Conservation (phyloP, 345 rosid species). For the Hibiscus trionum region DNA sequence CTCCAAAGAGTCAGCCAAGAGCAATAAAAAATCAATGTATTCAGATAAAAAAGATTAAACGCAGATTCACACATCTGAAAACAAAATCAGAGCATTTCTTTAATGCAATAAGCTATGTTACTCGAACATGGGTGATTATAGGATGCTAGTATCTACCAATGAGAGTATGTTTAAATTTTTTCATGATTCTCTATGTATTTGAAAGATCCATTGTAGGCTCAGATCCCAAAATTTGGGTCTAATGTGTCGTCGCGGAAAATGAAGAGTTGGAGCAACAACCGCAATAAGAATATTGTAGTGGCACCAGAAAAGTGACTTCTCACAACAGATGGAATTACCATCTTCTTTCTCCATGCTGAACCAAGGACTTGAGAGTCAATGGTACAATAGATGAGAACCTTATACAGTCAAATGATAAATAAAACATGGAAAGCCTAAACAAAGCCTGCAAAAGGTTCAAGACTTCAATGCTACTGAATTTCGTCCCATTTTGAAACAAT, state of each 20-base stretch:
- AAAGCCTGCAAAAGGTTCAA: not conserved
- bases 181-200: not conserved
- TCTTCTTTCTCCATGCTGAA: not conserved
- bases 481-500: not conserved
- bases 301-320: not conserved
- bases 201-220: not conserved
- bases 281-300: not conserved
- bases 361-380: not conserved
- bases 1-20: constrained; percentile 13
- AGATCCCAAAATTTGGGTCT: not conserved
- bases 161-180: not conserved
- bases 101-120: not conserved
- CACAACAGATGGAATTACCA: not conserved
- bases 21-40: not conserved
- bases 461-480: not conserved
- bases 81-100: not conserved
- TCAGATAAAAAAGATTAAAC: not conserved
- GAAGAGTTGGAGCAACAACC: not conserved
- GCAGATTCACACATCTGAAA: not conserved
- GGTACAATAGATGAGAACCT: not conserved
- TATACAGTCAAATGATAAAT: not conserved
- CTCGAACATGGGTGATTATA: not conserved
- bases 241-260: not conserved
- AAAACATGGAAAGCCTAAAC: not conserved
- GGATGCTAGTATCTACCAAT: not conserved